These are phyloP conservation scores for Perkinsus olseni DNA, from an alignment of 169 alveolate genomes.

Conservation along the genomic window DNA sequence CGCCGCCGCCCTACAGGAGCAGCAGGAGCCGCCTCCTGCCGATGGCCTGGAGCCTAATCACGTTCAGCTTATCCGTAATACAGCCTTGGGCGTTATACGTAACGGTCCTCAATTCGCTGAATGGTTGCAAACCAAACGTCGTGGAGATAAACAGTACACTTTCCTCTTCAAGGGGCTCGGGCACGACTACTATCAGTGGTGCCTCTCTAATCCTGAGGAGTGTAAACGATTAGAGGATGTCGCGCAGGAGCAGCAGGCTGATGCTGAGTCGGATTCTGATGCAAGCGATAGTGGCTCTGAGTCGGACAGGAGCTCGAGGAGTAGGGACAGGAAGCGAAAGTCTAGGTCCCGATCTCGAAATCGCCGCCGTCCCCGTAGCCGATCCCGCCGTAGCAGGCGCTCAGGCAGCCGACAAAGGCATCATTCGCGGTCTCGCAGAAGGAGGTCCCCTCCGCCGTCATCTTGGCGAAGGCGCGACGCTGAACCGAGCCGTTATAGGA, in stretches of 20 bases:
- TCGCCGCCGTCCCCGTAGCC: background rate
- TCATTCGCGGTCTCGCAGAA: background rate
- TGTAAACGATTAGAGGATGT: background rate
- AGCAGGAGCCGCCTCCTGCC: background rate
- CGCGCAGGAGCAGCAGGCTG: background rate
- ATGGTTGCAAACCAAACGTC: background rate
- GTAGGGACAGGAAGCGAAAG: background rate
- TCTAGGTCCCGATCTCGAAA: background rate
- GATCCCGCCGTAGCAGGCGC: background rate
- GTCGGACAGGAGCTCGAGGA: background rate
- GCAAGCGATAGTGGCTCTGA: background rate
- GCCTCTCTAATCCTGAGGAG: background rate
- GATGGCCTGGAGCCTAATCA: background rate
- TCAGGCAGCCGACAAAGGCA: background rate
- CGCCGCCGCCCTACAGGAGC: background rate
- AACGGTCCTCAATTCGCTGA: background rate
- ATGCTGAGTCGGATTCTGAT: background rate
- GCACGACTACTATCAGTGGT: background rate
- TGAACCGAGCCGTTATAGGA: background rate
- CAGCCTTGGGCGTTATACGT: background rate
- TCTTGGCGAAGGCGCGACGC: background rate
- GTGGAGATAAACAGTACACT: background rate
- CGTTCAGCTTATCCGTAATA: background rate
- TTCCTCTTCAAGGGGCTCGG: background rate
- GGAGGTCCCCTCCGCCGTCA: background rate